A percentile compares a stretch with the other conserved stretches of the same genome.
Evolutionary conservation across 495 filamentous ascomycete genomes (phyloP).

Genomic region (Parmelia sp.): DNA sequence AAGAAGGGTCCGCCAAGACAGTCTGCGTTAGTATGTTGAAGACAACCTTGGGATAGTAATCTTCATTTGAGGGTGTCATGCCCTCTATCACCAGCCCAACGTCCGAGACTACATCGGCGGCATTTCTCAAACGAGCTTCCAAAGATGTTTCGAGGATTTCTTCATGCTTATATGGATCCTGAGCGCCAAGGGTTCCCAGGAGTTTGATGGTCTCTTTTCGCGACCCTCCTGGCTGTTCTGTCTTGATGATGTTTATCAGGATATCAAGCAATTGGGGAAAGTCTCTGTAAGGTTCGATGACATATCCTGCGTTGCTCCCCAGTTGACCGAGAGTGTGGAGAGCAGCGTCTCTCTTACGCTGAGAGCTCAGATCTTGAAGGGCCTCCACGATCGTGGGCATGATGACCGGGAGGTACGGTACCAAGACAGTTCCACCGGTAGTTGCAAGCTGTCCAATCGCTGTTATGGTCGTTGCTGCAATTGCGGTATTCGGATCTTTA

Average conservation of each 20-base stretch:
- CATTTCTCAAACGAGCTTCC: constrained; percentile 47
- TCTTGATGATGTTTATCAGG: constrained; percentile 87
- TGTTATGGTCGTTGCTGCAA: constrained; percentile 86
- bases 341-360: constrained; percentile 81
- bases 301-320: constrained; percentile 91
- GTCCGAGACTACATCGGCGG: constrained; percentile 69
- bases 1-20: constrained; percentile 80
- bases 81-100: constrained; percentile 97
- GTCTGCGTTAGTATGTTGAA: constrained; percentile 85
- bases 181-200: constrained; percentile 89
- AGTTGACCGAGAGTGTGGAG: constrained; percentile 86
- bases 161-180: constrained; percentile 96
- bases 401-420: constrained; percentile 73
- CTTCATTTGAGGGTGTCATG: constrained; percentile 92
- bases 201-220: constrained; percentile 93
- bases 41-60: constrained; percentile 97
- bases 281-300: constrained; percentile 92
- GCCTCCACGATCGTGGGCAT: constrained; percentile 94
- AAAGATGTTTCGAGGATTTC: constrained; percentile 45
- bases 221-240: constrained; percentile 73
- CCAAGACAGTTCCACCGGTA: constrained; percentile 88
- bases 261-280: constrained; percentile 89
- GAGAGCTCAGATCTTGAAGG: constrained; percentile 85
- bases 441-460: constrained; percentile 89
- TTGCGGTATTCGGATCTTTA: constrained; percentile 70